phyloP scores from a whole-genome alignment of 176 grass and related monocot genomes.

The Cenchrus americanus region DNA sequence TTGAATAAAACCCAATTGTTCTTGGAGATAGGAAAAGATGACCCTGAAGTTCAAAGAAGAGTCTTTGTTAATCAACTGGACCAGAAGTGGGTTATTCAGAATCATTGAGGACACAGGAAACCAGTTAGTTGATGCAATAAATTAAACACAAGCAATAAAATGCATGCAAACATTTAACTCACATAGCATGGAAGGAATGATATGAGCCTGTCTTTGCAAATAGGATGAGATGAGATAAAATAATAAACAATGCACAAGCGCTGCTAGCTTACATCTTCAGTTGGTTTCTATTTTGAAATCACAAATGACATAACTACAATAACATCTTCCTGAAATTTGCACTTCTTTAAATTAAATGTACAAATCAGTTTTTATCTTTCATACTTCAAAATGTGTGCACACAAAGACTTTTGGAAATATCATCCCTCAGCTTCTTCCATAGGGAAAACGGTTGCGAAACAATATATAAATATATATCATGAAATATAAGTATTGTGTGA shows the following conservation, averaged over 20 bases:
- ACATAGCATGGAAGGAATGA: neutral
- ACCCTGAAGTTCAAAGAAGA: slow-evolving; percentile 60
- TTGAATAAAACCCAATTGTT: slow-evolving; percentile 91
- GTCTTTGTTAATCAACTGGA: slow-evolving; percentile 36
- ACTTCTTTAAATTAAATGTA: slow-evolving; percentile 24
- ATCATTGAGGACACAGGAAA: neutral
- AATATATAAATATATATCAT: neutral
- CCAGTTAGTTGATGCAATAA: slow-evolving; percentile 3
- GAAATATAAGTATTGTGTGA: neutral
- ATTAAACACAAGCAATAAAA: slow-evolving; percentile 9
- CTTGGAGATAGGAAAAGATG: slow-evolving; percentile 91
- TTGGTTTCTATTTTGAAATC: slow-evolving; percentile 33
- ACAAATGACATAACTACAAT: neutral
- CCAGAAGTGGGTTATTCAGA: slow-evolving; percentile 20
- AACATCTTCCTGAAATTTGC: slow-evolving; percentile 11
- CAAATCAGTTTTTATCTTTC: slow-evolving; percentile 17
- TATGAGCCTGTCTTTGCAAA: neutral
- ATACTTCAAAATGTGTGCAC: neutral
- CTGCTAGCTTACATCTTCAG: neutral
- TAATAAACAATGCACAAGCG: neutral
- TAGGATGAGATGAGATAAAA: neutral
- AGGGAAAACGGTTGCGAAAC: slow-evolving; percentile 24
- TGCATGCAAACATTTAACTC: slow-evolving; percentile 7
- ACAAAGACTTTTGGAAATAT: neutral
- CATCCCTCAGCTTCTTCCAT: slow-evolving; percentile 4